phyloP scores from a whole-genome alignment of 1,284 basidiomycete genomes.

The Schizophyllum commune region DNA sequence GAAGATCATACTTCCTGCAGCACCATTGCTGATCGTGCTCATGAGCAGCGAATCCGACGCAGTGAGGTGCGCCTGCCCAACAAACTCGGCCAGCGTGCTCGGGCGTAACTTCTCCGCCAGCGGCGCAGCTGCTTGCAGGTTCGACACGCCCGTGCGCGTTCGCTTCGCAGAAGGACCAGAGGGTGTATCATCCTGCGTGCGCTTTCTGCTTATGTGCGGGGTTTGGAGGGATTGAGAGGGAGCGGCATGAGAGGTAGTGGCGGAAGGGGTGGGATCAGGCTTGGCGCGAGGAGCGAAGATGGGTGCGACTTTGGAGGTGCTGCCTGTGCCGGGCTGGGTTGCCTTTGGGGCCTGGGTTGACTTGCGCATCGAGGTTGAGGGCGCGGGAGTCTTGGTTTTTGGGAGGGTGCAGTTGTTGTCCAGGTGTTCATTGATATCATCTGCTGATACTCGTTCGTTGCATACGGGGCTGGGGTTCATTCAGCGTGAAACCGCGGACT shows the following conservation, averaged over 20 bases:
- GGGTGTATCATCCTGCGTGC: not conserved
- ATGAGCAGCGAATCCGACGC: slow-evolving; percentile 46
- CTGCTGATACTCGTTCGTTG: not conserved
- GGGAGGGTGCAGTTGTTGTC: not conserved
- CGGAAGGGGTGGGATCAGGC: not conserved
- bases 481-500: no score
- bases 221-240: not conserved
- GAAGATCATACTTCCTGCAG: slow-evolving; percentile 55
- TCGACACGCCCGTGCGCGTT: not conserved
- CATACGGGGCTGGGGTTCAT: not conserved
- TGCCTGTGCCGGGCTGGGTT: not conserved
- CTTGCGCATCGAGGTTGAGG: not conserved
- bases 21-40: slow-evolving; percentile 37
- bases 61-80: slow-evolving; percentile 61
- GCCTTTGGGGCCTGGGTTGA: not conserved
- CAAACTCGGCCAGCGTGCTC: slow-evolving; percentile 48
- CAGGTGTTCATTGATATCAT: not conserved
- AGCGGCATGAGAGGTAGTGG: not conserved
- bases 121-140: slow-evolving; percentile 36
- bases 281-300: not conserved
- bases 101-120: slow-evolving; percentile 64
- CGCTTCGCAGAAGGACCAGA: not conserved
- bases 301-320: not conserved
- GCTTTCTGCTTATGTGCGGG: not conserved
- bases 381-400: not conserved